Conservation (phyloP, 495 filamentous ascomycete species). For the Aspergillus sclerotioniger region DNA sequence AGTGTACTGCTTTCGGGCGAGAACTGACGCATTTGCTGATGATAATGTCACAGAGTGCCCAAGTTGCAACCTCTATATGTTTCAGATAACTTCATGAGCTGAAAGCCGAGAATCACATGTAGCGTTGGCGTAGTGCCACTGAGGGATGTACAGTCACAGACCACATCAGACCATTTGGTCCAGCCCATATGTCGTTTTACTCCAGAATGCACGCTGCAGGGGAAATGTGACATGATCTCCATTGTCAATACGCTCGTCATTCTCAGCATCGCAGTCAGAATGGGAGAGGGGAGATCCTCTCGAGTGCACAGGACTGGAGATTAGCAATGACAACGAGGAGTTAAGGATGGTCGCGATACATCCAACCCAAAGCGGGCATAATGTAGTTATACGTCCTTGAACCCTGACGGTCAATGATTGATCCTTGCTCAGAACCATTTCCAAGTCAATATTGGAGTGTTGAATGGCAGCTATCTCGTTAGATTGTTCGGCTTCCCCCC, state of each 20-base stretch:
- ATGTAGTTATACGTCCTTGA: no score
- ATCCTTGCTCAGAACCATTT: no score
- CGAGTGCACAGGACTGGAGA: neutral
- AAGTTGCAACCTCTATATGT: neutral
- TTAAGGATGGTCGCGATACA: neutral
- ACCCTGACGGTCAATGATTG: no score
- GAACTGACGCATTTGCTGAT: neutral
- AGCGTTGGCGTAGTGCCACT: neutral
- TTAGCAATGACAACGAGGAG: neutral
- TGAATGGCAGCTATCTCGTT: no score
- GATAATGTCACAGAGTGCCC: neutral
- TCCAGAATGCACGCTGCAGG: neutral
- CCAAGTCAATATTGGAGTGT: no score
- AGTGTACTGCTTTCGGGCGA: neutral
- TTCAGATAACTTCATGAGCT: neutral
- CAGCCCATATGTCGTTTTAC: neutral
- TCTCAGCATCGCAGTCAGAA: neutral
- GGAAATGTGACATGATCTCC: neutral
- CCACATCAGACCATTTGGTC: neutral
- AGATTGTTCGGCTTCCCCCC: no score
- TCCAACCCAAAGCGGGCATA: no score
- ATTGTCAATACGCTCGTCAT: neutral
- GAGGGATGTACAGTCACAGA: neutral
- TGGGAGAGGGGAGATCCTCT: neutral
- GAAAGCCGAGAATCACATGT: neutral